Evolutionary conservation across 2,329 filamentous ascomycete genomes (phyloP).

Genomic region (Alternaria burnsii): DNA sequence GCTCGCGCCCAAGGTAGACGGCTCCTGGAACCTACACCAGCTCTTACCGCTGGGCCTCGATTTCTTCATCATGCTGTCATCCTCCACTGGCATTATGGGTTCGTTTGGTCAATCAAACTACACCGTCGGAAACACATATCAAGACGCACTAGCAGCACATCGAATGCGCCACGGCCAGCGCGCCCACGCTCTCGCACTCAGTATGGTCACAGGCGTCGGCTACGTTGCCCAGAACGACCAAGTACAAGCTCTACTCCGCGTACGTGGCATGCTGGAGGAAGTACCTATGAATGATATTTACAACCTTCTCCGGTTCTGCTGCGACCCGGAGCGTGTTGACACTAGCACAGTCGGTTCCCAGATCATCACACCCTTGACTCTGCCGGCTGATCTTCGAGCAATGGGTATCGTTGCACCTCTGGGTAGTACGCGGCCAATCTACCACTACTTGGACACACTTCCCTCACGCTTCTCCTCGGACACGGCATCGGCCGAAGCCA

Average conservation of each 20-base stretch:
- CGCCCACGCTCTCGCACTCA: conserved; percentile 29
- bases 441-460: conserved; percentile 17
- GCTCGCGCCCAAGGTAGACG: conserved; percentile 41
- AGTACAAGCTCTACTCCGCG: conserved; percentile 17
- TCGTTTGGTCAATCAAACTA: conserved; percentile 35
- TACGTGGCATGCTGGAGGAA: conserved; percentile 21
- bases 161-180: conserved; percentile 24
- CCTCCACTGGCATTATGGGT: conserved; percentile 31
- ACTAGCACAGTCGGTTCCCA: conserved; percentile 15
- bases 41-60: conserved; percentile 24
- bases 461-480: conserved; percentile 13
- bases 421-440: conserved; percentile 24
- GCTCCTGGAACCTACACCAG: conserved; percentile 44
- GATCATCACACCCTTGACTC: conserved; percentile 26
- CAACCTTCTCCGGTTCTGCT: conserved; percentile 28
- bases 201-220: conserved; percentile 25
- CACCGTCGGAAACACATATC: conserved; percentile 34
- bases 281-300: conserved; percentile 29
- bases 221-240: conserved; percentile 25
- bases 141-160: conserved; percentile 35
- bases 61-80: conserved; percentile 40
- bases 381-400: conserved; percentile 26
- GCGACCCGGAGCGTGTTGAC: conserved; percentile 19
- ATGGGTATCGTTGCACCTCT: conserved; percentile 26
- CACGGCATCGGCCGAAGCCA: conserved; percentile 6